phyloP scores from a whole-genome alignment of 2,329 filamentous ascomycete species.

The Thelonectria rubi region DNA sequence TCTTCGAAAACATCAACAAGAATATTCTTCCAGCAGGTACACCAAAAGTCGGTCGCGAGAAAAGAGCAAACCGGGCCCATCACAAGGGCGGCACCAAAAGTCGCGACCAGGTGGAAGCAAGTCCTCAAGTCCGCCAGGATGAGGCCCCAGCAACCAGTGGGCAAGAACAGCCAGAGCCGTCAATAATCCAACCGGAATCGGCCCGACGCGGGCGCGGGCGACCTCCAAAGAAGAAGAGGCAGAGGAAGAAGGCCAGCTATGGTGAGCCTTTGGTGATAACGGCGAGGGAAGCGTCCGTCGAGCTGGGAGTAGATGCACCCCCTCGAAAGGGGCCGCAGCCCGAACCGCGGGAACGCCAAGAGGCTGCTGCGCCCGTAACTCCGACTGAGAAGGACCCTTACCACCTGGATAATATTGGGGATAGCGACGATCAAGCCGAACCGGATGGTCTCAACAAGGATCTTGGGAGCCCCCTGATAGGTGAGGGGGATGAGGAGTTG shows the following conservation, averaged over 20 bases:
- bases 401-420: not conserved
- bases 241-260: constrained; percentile 26
- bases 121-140: not conserved
- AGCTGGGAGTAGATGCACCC: constrained; percentile 23
- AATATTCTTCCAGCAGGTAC: constrained; percentile 8
- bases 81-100: not conserved
- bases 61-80: constrained; percentile 6
- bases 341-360: constrained; percentile 2
- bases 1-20: constrained; percentile 31
- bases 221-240: constrained; percentile 12
- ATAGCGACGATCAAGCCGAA: constrained; percentile 3
- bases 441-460: constrained; percentile 6
- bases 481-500: too few relatives aligned
- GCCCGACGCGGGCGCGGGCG: not conserved
- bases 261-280: constrained; percentile 7
- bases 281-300: constrained; percentile 23
- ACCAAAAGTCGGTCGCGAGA: not conserved
- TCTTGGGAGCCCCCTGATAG: too few relatives aligned
- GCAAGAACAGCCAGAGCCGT: not conserved
- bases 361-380: not conserved
- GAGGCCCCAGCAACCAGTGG: not conserved
- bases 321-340: not conserved
- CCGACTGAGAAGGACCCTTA: not conserved
- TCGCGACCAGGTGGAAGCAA: not conserved
- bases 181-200: not conserved